Evolutionary conservation across 192 early-diverging fungal genomes (phyloP), one percentile per base, ranked within the genome.

Genomic region (Umbelopsis ramanniana): DNA sequence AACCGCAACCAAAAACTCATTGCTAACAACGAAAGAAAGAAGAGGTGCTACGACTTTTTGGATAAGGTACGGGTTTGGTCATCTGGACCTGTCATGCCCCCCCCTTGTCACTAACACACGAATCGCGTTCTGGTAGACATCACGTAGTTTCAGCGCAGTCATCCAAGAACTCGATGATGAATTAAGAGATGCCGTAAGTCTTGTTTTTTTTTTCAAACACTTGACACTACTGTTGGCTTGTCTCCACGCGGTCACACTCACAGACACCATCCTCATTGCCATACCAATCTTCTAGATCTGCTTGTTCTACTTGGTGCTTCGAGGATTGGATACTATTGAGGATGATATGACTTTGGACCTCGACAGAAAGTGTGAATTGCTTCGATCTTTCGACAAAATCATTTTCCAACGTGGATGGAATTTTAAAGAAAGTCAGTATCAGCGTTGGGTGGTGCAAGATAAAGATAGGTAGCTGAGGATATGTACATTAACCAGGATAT

Each of bases 281-380:
- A 10, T 12, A 0, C 40, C 7, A 50, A 12, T 29, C 29, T 29
- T 29, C 38, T 83, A 92, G 78, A 86, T 98, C 52, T 98, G 97
- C 79, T 73, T 99, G 67, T 98, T 99, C 81, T 99, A 99, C 81
- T 86, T 99, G 63, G 85, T 96, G 40, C 86, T 99, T 70, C 91
- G 98, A 40, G 98, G 94, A 15, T 86, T 99, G 54, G 98, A 99
- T 79, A 99, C 98, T 3, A 88, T 99, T 69, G 97, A 99, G 83
- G 98, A 99, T 83, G 98, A 99, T 74, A 97, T 99, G 96, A 92
- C 93, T 23, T 85, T 99, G 50, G 81, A 83, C 21, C 78, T 93
- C 21, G 87, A 87, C 9, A 87, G 79, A 72, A 99, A 99, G 82
- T 74, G 88, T 29, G 81, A 87, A 15, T 66, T 97, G 35, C 83